These are phyloP conservation scores for Penicillium paxilli DNA, from an alignment of 495 filamentous ascomycete species.

Conservation along the genomic window DNA sequence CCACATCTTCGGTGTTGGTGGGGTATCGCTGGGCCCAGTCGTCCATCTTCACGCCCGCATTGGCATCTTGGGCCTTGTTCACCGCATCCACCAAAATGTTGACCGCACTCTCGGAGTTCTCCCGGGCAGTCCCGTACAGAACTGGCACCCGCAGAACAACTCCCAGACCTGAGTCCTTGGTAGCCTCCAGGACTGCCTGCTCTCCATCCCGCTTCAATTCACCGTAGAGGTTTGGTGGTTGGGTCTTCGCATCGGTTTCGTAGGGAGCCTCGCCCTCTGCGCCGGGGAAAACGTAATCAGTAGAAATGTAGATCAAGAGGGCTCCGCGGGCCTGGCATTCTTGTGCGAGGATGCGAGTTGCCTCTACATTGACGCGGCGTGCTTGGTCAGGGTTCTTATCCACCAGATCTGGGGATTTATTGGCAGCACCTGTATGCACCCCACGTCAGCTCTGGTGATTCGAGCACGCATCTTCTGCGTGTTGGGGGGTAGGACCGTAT, in stretches of 20 bases:
- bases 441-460: slow-evolving; percentile 9
- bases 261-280: slow-evolving; percentile 84
- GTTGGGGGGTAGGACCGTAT: too few relatives aligned
- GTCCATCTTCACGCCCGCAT: slow-evolving; percentile 72
- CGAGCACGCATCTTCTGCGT: neutral
- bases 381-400: slow-evolving; percentile 76
- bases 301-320: slow-evolving; percentile 88
- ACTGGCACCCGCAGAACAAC: slow-evolving; percentile 85
- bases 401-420: slow-evolving; percentile 84
- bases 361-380: slow-evolving; percentile 71
- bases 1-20: slow-evolving; percentile 85
- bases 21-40: slow-evolving; percentile 86
- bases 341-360: slow-evolving; percentile 65
- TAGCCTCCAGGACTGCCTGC: slow-evolving; percentile 64
- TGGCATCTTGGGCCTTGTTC: slow-evolving; percentile 62
- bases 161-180: slow-evolving; percentile 50
- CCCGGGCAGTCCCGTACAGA: slow-evolving; percentile 69
- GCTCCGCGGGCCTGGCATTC: slow-evolving; percentile 61
- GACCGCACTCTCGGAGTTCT: slow-evolving; percentile 72
- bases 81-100: slow-evolving; percentile 77
- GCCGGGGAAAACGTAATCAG: slow-evolving; percentile 92
- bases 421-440: slow-evolving; percentile 69
- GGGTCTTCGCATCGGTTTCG: slow-evolving; percentile 58
- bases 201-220: slow-evolving; percentile 88
- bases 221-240: slow-evolving; percentile 84